Percentiles rank a stretch among this genome's conserved stretches.
Conservation (phyloP, 257 asterid species). For the Jasminum sambac region DNA sequence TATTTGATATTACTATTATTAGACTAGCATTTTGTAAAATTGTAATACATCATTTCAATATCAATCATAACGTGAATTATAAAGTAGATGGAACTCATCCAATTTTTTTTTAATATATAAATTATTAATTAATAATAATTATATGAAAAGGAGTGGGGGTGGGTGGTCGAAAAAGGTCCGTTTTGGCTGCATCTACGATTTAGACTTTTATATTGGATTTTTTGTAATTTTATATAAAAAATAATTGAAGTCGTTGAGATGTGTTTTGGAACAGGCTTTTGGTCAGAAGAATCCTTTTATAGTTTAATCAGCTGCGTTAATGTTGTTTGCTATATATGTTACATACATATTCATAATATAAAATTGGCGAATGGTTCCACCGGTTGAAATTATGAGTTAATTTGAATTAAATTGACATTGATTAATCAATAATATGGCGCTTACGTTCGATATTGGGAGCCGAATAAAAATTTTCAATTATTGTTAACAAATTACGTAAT, state of each 20-base stretch:
- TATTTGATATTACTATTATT: no score
- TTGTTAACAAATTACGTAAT: no score
- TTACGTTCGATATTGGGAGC: background rate
- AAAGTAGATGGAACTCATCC: no score
- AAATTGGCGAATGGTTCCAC: background rate
- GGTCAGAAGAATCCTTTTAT: background rate
- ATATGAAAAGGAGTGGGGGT: background rate
- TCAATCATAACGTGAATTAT: no score
- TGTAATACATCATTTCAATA: no score
- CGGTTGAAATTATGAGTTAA: background rate
- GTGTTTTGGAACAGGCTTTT: background rate
- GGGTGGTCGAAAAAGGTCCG: slow-evolving; percentile 26
- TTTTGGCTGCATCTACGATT: slow-evolving; percentile 27
- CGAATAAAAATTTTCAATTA: no score
- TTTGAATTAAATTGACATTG: background rate
- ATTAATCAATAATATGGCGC: background rate
- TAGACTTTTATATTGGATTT: slow-evolving; percentile 20
- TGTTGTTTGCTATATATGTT: background rate
- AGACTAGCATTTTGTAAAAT: no score
- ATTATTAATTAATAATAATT: no score
- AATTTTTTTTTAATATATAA: no score
- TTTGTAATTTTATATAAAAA: background rate
- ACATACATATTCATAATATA: background rate
- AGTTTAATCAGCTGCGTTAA: background rate
- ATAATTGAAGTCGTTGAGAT: background rate